These are phyloP conservation scores for Populus tomentosa DNA, from an alignment of 441 rosid species.

Conservation along the genomic window DNA sequence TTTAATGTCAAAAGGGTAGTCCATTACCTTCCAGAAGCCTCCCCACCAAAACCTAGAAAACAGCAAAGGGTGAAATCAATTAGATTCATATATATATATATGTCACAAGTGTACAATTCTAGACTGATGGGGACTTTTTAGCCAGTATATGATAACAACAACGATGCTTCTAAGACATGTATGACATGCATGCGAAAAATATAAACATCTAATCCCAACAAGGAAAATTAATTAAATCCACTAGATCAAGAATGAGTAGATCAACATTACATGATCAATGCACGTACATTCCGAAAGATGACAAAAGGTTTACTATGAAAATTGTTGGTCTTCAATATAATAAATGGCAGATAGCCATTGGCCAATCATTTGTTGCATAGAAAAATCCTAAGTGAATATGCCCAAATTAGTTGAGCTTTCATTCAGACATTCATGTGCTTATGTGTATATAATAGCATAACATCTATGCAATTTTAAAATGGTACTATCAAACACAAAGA, in stretches of 20 bases:
- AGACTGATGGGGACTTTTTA: background rate
- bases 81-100: conserved; percentile 4
- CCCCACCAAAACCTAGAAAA: conserved; percentile 96
- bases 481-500: background rate
- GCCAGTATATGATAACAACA: background rate
- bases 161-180: background rate
- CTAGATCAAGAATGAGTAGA: background rate
- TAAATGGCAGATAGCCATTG: background rate
- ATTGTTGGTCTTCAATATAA: background rate
- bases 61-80: conserved; percentile 14
- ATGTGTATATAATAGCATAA: background rate
- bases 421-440: background rate
- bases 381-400: background rate
- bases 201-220: background rate
- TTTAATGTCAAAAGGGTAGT: conserved; percentile 11
- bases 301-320: background rate
- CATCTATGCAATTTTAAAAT: background rate
- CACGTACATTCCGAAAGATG: background rate
- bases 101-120: background rate
- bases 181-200: background rate
- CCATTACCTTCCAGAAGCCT: conserved; percentile 96
- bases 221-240: background rate
- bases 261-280: background rate
- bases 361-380: background rate
- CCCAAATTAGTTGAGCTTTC: background rate